Evolutionary conservation across 179 eudicot species (phyloP), one percentile per base, ranked within the genome.

Genomic region (Beta corolliflora): DNA sequence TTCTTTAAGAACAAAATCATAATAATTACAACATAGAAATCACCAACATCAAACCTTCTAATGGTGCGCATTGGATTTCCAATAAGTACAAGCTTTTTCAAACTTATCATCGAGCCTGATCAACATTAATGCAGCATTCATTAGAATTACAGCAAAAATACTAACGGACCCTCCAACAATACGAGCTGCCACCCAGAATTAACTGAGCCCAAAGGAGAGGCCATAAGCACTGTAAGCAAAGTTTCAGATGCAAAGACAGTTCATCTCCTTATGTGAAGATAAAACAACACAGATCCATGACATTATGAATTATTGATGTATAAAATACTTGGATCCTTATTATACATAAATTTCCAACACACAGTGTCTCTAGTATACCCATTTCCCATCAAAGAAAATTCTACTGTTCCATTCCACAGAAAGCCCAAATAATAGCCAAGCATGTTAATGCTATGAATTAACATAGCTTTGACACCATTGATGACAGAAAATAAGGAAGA

Each of bases 11-110:
- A 60, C 15, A 46, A 79, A 36, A 36, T 36, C 41, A 68, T 54
- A 81, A 71, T 60, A 68, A 75, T 10, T 10, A 60, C 50, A 29
- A 4, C 45, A 74, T 65, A 53, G 7, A 81, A 81, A 78, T 58
- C 31, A 71, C 31, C 19, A 21, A 84, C 85, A 45, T 60, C 86
- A 73, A 77, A 96, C 99, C 99, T 96, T 83, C 99, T 83, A 83
- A 96, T 93, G 61, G 93, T 90, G 78, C 99, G 91, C 83, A 96
- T 66, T 74, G 99, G 99, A 88, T 96, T 96, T 53, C 99, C 99
- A 64, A 80, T 82, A 44, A 96, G 98, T 80, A 96, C 85, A 85
- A 96, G 97, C 83, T 85, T 91, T 87, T 98, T 89, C 89, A 96
- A 88, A 67, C 91, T 91, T 76, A 94, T 91, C 98, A 96, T 96